phyloP scores from a whole-genome alignment of 2,329 filamentous ascomycete genomes.

The Diaporthe citrichinensis region DNA sequence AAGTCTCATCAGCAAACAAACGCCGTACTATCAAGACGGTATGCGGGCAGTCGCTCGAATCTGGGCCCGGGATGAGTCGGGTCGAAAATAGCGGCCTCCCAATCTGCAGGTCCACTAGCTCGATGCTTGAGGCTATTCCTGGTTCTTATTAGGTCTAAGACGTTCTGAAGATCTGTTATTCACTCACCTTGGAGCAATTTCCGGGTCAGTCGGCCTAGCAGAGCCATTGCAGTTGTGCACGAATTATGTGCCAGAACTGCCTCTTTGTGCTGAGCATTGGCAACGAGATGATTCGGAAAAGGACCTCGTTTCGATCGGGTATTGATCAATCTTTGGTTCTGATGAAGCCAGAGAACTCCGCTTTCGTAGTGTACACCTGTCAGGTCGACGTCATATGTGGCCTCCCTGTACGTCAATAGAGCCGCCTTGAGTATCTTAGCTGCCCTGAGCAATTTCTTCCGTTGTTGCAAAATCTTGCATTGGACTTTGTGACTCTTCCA shows the following conservation, averaged over 20 bases:
- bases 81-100: not conserved
- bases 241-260: not conserved
- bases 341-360: conserved; percentile 10
- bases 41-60: not conserved
- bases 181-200: not conserved
- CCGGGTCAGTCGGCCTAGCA: not conserved
- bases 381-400: not conserved
- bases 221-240: not conserved
- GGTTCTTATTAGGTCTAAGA: not conserved
- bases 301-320: not conserved
- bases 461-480: not conserved
- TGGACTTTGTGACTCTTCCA: not conserved
- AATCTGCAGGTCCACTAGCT: not conserved
- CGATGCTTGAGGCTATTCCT: not conserved
- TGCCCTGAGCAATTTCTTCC: not conserved
- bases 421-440: not conserved
- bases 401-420: not conserved
- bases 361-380: not conserved
- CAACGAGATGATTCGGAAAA: conserved; percentile 1
- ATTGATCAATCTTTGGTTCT: not conserved
- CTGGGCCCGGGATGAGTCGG: not conserved
- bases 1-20: not conserved
- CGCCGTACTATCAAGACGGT: not conserved
- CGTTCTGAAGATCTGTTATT: not conserved
- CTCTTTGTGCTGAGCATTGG: not conserved